These are phyloP conservation scores for Chaetomiaceae sp. DNA, from an alignment of 2,329 filamentous ascomycete genomes.

Conservation along the genomic window DNA sequence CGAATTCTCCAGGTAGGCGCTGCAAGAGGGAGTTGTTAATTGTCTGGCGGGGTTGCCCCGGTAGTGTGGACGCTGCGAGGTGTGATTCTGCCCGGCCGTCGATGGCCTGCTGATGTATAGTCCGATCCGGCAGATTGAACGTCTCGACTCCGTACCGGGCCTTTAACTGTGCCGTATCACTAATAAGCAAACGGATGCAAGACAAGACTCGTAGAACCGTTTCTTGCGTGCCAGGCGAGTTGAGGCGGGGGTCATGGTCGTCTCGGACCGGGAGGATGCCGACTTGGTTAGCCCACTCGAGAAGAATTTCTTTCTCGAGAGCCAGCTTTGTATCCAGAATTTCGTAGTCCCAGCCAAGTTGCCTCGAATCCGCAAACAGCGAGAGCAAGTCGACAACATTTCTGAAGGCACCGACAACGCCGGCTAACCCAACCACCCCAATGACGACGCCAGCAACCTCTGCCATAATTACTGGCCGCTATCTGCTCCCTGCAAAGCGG, in stretches of 20 bases:
- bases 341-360: slow-evolving; percentile 21
- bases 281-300: slow-evolving; percentile 24
- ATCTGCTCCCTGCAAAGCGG: too few relatives aligned
- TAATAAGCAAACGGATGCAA: slow-evolving; percentile 7
- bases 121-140: neutral
- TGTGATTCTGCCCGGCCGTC: too few relatives aligned
- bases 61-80: too few relatives aligned
- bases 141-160: slow-evolving; percentile 9
- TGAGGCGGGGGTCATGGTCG: slow-evolving; percentile 21
- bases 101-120: neutral
- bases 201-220: slow-evolving; percentile 10
- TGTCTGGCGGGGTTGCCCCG: too few relatives aligned
- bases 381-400: slow-evolving; percentile 22
- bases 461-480: too few relatives aligned
- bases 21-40: neutral
- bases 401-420: slow-evolving; percentile 17
- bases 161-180: slow-evolving; percentile 7
- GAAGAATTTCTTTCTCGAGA: slow-evolving; percentile 23
- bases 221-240: neutral
- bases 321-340: slow-evolving; percentile 25
- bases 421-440: slow-evolving; percentile 17
- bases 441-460: slow-evolving; percentile 22
- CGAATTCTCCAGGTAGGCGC: neutral
- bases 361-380: slow-evolving; percentile 14
- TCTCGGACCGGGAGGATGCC: slow-evolving; percentile 9